phyloP scores from a whole-genome alignment of 2,329 filamentous ascomycete species.

The Colletotrichum sp. region DNA sequence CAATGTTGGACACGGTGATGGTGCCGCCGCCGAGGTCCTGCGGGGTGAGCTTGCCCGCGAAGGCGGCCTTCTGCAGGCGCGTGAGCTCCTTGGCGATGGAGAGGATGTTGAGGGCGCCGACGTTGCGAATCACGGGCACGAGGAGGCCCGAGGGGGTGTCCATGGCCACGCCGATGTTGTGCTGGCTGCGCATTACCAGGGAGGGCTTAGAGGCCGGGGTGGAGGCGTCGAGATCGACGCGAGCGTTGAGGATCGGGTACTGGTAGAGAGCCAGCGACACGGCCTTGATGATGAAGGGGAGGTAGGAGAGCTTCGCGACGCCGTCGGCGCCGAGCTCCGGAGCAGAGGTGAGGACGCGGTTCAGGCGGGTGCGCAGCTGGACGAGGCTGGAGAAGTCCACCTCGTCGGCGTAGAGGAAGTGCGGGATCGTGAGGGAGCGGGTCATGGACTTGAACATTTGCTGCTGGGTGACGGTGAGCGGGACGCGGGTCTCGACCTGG shows the following conservation, averaged over 20 bases:
- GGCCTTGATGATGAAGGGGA: constrained; percentile 96
- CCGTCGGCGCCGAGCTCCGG: constrained; percentile 49
- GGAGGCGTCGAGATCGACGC: constrained; percentile 66
- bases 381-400: constrained; percentile 81
- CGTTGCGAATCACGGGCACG: constrained; percentile 90
- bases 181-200: constrained; percentile 79
- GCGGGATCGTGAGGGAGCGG: constrained; percentile 85
- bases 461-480: constrained; percentile 79
- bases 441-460: constrained; percentile 99
- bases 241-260: constrained; percentile 87
- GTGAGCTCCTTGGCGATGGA: constrained; percentile 79
- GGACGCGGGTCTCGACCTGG: constrained; percentile 72
- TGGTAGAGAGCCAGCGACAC: constrained; percentile 83
- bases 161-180: constrained; percentile 97
- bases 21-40: constrained; percentile 85
- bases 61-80: constrained; percentile 75
- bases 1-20: constrained; percentile 96
- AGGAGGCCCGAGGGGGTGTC: constrained; percentile 88
- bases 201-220: constrained; percentile 66
- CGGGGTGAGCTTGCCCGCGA: constrained; percentile 74
- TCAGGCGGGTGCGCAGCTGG: constrained; percentile 75
- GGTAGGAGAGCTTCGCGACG: constrained; percentile 78
- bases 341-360: constrained; percentile 59
- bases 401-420: constrained; percentile 94
- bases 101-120: constrained; percentile 76